Conservation (phyloP, 106 monocot species). For the Gastrodia elata region DNA sequence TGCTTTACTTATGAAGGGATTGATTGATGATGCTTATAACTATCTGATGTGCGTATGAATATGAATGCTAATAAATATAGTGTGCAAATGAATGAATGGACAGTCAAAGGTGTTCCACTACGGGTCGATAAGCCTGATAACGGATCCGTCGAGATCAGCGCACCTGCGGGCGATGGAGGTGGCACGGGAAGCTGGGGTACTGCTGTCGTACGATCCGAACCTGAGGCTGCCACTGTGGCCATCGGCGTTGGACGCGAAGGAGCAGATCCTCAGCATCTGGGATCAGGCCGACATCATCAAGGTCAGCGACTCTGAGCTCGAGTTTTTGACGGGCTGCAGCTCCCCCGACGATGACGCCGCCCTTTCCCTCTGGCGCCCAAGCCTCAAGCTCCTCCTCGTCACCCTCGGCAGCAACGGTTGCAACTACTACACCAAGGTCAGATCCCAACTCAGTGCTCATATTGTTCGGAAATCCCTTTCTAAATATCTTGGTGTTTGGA, state of each 20-base stretch:
- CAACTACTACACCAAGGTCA: constrained; percentile 23
- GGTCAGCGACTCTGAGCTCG: constrained; percentile 21
- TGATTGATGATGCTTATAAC: no score
- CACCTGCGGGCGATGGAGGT: constrained; percentile 33
- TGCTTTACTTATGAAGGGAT: no score
- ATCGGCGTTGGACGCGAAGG: constrained; percentile 34
- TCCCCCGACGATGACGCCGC: constrained; percentile 12
- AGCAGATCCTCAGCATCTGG: constrained; percentile 54
- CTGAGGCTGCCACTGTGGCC: constrained; percentile 45
- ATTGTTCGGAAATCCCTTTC: neutral
- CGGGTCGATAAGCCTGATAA: constrained; percentile 56
- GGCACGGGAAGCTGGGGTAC: constrained; percentile 34
- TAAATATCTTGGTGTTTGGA: no score
- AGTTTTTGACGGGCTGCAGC: constrained; percentile 16
- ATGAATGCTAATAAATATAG: neutral
- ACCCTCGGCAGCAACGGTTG: constrained; percentile 13
- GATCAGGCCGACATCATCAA: constrained; percentile 46
- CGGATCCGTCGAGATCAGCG: constrained; percentile 46
- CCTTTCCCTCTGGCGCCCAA: constrained; percentile 13
- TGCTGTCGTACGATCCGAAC: constrained; percentile 55
- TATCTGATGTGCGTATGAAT: neutral
- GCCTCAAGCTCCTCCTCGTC: constrained; percentile 17
- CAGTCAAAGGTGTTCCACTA: constrained; percentile 52
- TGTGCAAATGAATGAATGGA: no score
- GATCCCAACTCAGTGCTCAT: neutral